Evolutionary conservation across 495 filamentous ascomycete species (phyloP), one percentile per base, ranked within the genome.

Genomic region (Penicillium turbatum): DNA sequence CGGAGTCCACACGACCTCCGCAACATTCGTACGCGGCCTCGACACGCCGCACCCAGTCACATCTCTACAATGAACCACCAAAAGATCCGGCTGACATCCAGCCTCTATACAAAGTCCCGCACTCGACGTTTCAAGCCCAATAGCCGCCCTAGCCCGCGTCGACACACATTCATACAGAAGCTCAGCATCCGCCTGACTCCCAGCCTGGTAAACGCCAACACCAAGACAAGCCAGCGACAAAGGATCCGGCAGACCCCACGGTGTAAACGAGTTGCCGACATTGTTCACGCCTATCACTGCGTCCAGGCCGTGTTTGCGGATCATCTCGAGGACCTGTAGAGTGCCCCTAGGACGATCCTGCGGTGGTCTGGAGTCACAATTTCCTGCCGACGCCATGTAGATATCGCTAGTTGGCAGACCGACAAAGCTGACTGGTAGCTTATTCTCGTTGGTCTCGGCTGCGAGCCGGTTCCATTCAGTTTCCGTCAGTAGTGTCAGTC

Each of bases 211-310:
- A 3, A 89, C 51, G 0, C 82, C 85, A 5, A 89, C 85, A 6
- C 81, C 79, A 40, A 84, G 61, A 40, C 80, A 83, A 35, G 85
- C 85, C 42, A 89, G 60, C 15, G 72, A 71, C 48, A 90, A 55
- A 1, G 87, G 86, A 68, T 90, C 88, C n/a, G 77, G 80, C n/a
- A 71, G 80, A 0, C 86, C 87, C 56, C 85, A 82, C 0, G 86
- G 88, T 9, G 88, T 89, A 57, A 90, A 89, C 0, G 86, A 83
- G 66, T 90, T 90, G 2, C 86, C 86, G 15, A 90, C 81, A 55
- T 90, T 91, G 56, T 89, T 89, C n/a, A 89, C 75, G 1, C 84
- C 80, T 2, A 89, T 74, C 9, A 83, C 79, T 1, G 75, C 84
- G 43, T 83, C 73, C 2, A 90, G 60, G 0, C 70, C 72, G 55